A percentile compares a stretch with the other conserved stretches of the same genome.
Evolutionary conservation across 2,329 filamentous ascomycete species (phyloP).

Genomic region (Epichloe glyceriae): DNA sequence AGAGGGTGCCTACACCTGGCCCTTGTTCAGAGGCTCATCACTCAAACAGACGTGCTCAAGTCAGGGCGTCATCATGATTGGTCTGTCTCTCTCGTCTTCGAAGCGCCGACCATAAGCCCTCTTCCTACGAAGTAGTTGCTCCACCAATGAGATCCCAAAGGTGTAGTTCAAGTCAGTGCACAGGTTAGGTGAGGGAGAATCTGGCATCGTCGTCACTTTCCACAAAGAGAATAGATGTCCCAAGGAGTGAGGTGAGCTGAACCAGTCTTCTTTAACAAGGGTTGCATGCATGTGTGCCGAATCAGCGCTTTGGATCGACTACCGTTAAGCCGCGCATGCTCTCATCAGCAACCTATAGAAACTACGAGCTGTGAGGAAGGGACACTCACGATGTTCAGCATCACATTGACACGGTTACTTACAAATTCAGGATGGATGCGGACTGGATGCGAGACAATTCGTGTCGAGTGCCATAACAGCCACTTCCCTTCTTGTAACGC

Average conservation of each 20-base stretch:
- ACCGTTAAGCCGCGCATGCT: no score
- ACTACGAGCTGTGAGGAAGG: no score
- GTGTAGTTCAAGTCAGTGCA: neutral
- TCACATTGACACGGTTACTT: no score
- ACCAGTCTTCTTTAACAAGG: neutral
- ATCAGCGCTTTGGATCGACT: no score
- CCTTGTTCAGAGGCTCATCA: neutral
- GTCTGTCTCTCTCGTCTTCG: slow-evolving; percentile 9
- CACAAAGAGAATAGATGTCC: neutral
- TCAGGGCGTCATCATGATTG: slow-evolving; percentile 14
- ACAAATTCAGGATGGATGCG: no score
- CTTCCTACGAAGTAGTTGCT: slow-evolving; percentile 7
- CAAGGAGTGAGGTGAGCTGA: neutral
- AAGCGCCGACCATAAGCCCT: slow-evolving; percentile 17
- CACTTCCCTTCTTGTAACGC: neutral
- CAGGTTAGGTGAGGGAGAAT: neutral
- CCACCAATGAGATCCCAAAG: slow-evolving; percentile 14
- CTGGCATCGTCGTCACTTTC: neutral
- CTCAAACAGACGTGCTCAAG: slow-evolving; percentile 1
- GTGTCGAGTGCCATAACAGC: neutral
- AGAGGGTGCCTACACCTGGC: neutral
- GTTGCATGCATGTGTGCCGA: neutral
- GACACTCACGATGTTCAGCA: no score
- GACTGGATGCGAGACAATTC: no score
- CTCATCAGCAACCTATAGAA: no score